Evolutionary conservation across 768 basidiomycete species (phyloP).

Genomic region (Filobasidium floriforme): DNA sequence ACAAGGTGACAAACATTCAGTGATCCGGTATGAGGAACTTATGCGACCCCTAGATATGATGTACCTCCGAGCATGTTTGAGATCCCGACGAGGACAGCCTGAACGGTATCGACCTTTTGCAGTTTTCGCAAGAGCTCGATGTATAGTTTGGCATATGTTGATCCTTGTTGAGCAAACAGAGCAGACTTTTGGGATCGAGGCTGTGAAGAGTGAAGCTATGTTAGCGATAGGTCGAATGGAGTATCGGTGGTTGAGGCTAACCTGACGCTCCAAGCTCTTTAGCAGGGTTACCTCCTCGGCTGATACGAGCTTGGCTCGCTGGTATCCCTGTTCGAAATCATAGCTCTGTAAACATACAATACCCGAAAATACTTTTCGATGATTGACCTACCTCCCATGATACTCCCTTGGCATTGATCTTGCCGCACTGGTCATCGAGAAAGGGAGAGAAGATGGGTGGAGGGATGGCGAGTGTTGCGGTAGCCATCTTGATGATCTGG

Average conservation of each 20-base stretch:
- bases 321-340: slow-evolving; percentile 65
- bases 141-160: slow-evolving; percentile 76
- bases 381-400: slow-evolving; percentile 80
- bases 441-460: slow-evolving; percentile 51
- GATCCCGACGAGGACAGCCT: slow-evolving; percentile 70
- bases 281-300: slow-evolving; percentile 76
- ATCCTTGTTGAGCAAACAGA: slow-evolving; percentile 71
- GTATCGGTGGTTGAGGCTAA: neutral
- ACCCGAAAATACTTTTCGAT: neutral
- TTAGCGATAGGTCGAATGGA: neutral
- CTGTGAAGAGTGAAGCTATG: slow-evolving; percentile 19
- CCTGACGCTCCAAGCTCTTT: slow-evolving; percentile 76
- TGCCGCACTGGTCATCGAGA: slow-evolving; percentile 77
- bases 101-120: slow-evolving; percentile 63
- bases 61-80: slow-evolving; percentile 77
- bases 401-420: slow-evolving; percentile 81
- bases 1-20: slow-evolving; percentile 7
- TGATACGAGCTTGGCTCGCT: slow-evolving; percentile 82
- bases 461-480: slow-evolving; percentile 31
- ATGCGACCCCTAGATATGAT: slow-evolving; percentile 26
- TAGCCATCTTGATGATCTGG: slow-evolving; percentile 12
- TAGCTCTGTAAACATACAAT: neutral
- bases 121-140: slow-evolving; percentile 80
- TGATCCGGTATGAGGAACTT: no score
- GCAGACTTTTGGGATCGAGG: slow-evolving; percentile 51